Base-by-base conservation (phyloP, 139 green algal genomes). In the Parachlorella kessleri region DNA sequence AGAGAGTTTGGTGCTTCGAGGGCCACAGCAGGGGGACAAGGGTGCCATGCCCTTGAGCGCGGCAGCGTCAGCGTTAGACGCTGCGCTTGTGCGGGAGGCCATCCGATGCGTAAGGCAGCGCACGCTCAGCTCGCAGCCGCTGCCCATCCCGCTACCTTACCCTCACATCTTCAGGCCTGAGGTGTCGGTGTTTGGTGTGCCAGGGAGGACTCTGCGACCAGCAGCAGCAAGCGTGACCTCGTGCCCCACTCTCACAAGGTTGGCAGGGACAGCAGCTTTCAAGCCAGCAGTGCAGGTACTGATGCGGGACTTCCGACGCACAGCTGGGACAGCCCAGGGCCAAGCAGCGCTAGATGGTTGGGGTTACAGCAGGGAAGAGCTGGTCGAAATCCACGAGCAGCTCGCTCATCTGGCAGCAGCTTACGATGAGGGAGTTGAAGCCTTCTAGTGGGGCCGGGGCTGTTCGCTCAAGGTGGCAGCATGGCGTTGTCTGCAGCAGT, bases 101-200 rank as follows among this genome's bases (percentile, higher is more conserved):
- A 37, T 54, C 35, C 80, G 81, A 0, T 88, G 84, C 72, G 63
- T 87, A 40, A 82, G 82, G 66, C 70, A 84, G 2, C 28, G 70
- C 21, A 81, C 71, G 24, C 24, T 88, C 38, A 30, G 35, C 3
- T 41, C 80, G 26, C 54, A 74, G 37, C 54, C 84, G 48, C 59
- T 86, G 70, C 71, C 84, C 2, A 42, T 88, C 2, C 84, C 84
- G 23, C 70, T 88, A 32, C 79, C 84, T 21, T 88, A 82, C 77
- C 84, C 84, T 14, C 39, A 63, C 65, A 64, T 88, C 32, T 88
- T 87, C 32, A 41, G 38, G 1, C 36, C 7, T 1, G 63, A 9
- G 0, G 36, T 88, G 3, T 74, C 70, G 10, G 42, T 26, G n/a
- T 24, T 26, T 6, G 75, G 75, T 59, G 14, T 59, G 21, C 48